These are phyloP conservation scores for Talaromyces trachyspermus DNA, from an alignment of 495 filamentous ascomycete species.

Conservation along the genomic window DNA sequence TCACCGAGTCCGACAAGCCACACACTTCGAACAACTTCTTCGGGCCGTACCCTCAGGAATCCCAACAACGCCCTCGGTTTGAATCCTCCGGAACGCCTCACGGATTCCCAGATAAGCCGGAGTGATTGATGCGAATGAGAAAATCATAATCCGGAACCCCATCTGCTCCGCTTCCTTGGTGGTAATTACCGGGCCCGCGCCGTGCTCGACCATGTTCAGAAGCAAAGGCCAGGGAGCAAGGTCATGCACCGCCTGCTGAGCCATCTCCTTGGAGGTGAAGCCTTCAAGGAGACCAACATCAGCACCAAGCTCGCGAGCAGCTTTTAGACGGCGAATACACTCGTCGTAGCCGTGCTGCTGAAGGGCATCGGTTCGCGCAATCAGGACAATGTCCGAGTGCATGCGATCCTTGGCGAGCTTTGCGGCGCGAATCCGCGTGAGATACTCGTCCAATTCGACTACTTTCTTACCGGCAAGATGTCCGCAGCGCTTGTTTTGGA, in stretches of 20 bases:
- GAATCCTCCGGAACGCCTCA: slow-evolving; percentile 35
- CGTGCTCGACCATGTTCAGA: slow-evolving; percentile 58
- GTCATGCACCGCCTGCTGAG: slow-evolving; percentile 42
- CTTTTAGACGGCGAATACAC: slow-evolving; percentile 47
- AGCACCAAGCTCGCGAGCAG: slow-evolving; percentile 48
- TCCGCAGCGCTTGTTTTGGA: slow-evolving; percentile 58
- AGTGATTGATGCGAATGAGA: slow-evolving; percentile 43
- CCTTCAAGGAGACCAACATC: slow-evolving; percentile 63
- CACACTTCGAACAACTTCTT: slow-evolving; percentile 50
- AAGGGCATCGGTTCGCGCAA: slow-evolving; percentile 63
- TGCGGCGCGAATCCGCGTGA: slow-evolving; percentile 49
- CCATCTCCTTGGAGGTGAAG: slow-evolving; percentile 48
- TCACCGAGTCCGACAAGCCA: slow-evolving; percentile 50
- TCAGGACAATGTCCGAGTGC: slow-evolving; percentile 55
- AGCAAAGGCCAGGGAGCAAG: slow-evolving; percentile 52
- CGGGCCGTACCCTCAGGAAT: slow-evolving; percentile 39
- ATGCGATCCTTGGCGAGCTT: slow-evolving; percentile 39
- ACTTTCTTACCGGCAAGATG: slow-evolving; percentile 56
- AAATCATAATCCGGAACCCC: slow-evolving; percentile 59
- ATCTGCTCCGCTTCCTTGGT: slow-evolving; percentile 50
- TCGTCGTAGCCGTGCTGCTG: slow-evolving; percentile 57
- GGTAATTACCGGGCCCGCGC: slow-evolving; percentile 49
- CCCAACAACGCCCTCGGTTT: slow-evolving; percentile 41
- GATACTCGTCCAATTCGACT: slow-evolving; percentile 44
- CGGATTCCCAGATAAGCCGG: slow-evolving; percentile 48